Evolutionary conservation across 306 rosid species (phyloP), one percentile per base, ranked within the genome.

Genomic region (Lablab purpureus): DNA sequence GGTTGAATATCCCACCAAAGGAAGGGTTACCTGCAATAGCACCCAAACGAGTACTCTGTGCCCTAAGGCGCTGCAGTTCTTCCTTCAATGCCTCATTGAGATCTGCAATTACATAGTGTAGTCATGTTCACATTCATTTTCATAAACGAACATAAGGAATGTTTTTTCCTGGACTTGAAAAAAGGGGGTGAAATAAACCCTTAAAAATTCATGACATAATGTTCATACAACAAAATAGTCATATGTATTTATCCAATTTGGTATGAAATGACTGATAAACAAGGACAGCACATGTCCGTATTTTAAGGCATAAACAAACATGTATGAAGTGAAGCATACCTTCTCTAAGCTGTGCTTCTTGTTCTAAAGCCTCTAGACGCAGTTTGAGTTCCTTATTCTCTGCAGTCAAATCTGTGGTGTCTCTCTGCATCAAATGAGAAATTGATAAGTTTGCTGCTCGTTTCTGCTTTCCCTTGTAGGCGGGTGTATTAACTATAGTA

Each of bases 371-470:
- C 71, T 95, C 97, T 78, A 95, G 62, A 47, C 92, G 91, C 81
- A 95, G 69, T 78, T 93, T 95, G 77, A 95, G 98, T 86, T 91
- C 99, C 88, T 90, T 95, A 64, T 95, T 93, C 83, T 95, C 91
- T 56, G 84, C 1, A 70, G 87, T 83, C 81, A 95, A 80, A 13
- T 85, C 94, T 46, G 93, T 40, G 19, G 98, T 92, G 85, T 95
- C 98, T 80, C 96, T 93, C 99, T 95, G 93, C 92, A 90, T 68
- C 80, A 86, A 60, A 70, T n/a, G 17, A 74, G 77, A 81, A 17
- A 62, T 12, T 46, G 12, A 74, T 78, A 15, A 86, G 77, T 56
- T 67, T 45, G 21, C 17, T 55, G 21, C 52, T 27, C 65, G 59
- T 60, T 21, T 12, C 28, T 25, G 41, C 65, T 19, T 28, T 77